Conservation (phyloP, 2,329 filamentous ascomycete genomes). For the Lachnellula hyalina region DNA sequence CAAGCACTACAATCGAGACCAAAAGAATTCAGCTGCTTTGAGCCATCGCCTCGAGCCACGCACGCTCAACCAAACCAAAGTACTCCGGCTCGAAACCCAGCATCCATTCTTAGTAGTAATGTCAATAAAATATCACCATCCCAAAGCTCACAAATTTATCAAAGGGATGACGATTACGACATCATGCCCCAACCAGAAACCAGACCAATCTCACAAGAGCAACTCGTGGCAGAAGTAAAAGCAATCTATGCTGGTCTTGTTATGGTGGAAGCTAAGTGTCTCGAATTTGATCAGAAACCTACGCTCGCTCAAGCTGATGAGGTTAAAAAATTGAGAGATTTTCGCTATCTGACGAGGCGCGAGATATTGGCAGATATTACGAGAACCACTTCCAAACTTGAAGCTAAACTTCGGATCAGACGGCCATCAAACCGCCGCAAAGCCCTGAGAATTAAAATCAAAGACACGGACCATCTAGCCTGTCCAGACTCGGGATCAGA, state of each 20-base stretch:
- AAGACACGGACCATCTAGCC: background rate
- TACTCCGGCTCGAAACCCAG: too few relatives aligned
- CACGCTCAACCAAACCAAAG: too few relatives aligned
- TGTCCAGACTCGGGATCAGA: constrained; percentile 9
- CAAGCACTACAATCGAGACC: constrained; percentile 13
- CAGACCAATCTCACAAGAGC: constrained; percentile 36
- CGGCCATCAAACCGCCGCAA: too few relatives aligned
- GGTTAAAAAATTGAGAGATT: too few relatives aligned
- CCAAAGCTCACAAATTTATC: background rate
- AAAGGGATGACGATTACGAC: background rate
- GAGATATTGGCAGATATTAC: too few relatives aligned
- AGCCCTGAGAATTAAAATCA: constrained; percentile 1
- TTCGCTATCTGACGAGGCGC: too few relatives aligned
- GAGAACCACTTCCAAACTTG: too few relatives aligned
- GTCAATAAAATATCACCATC: background rate
- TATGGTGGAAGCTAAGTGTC: constrained; percentile 83
- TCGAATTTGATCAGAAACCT: constrained; percentile 68
- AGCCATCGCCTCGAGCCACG: constrained; percentile 1
- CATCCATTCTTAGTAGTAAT: too few relatives aligned
- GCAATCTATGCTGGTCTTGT: constrained; percentile 73
- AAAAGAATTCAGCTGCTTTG: constrained; percentile 10
- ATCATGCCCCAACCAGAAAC: constrained; percentile 48
- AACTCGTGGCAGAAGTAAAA: constrained; percentile 28
- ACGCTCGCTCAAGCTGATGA: constrained; percentile 44
- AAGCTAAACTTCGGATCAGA: too few relatives aligned